Evolutionary conservation across 2,329 filamentous ascomycete genomes (phyloP), one percentile per base, ranked within the genome.

Genomic region (Diatrype stigma): DNA sequence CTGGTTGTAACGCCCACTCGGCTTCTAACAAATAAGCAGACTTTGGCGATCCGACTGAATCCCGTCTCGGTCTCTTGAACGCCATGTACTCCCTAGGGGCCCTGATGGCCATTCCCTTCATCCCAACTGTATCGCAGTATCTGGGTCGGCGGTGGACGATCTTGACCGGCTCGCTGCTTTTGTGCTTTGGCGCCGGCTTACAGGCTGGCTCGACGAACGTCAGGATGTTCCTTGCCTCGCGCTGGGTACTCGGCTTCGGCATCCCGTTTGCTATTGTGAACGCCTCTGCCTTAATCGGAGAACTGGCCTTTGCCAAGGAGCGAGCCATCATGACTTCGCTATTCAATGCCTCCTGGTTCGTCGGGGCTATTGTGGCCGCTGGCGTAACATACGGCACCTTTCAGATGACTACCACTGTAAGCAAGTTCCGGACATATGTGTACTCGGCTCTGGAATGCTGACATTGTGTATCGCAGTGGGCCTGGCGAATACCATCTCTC

Each of bases 271-370:
- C 69, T 16, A 60, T 71, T 35, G 69, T 73, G 47, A 65, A 71
- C 42, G 51, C 38, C 12, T 59, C 62, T 10, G 67, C 76, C 1
- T 66, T 81, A 53, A 73, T 82, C 17, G 78, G 76, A 59, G 79
- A 82, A 56, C 65, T 82, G 21, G 73, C 71, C 3, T 75, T 81
- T 58, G 77, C 78, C 2, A 79, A 78, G 59, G 77, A 81, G 62
- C 74, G 79, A 49, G 64, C 77, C 0, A 71, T 76, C 30, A 60
- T 81, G 56, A 80, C 76, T 1, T 78, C 76, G 2, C 67, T 82
- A 3, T 81, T 81, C 67, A 80, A 80, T 51, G 72, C 76, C 0
- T 79, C 73, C 2, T 79, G 73, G 64, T 78, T 77, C 50, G 63
- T 79, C 28, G 75, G 76, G 12, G 61, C 65, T 22, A 73, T 78